A percentile compares a stretch with the other conserved stretches of the same genome.
Conservation (phyloP, 495 filamentous ascomycete species). For the Amniculicola lignicola region DNA sequence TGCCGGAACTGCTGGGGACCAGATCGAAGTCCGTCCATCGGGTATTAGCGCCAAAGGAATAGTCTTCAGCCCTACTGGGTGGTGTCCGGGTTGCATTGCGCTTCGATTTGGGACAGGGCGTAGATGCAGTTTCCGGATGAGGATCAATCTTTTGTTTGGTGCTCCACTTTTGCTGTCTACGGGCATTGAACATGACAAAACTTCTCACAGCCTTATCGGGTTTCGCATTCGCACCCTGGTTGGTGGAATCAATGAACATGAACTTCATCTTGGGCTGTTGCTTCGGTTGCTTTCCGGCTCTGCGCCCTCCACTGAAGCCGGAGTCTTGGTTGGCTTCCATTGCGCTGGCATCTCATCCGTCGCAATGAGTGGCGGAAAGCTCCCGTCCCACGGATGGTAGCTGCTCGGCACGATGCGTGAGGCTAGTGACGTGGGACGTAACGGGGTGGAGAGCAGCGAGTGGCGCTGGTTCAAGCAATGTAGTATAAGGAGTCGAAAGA, state of each 20-base stretch:
- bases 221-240: constrained; percentile 14
- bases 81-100: background rate
- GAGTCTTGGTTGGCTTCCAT: constrained; percentile 1
- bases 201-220: constrained; percentile 29
- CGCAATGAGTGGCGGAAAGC: no score
- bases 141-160: constrained; percentile 21
- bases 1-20: background rate
- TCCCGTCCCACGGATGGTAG: no score
- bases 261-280: constrained; percentile 17
- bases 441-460: background rate
- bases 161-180: constrained; percentile 29
- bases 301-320: constrained; percentile 7
- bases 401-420: no score
- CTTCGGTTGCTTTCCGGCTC: constrained; percentile 8
- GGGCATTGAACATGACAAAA: constrained; percentile 35
- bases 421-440: no score
- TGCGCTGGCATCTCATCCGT: no score
- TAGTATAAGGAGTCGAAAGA: constrained; percentile 7
- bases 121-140: background rate
- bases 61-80: background rate
- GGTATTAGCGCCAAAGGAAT: background rate
- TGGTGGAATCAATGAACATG: constrained; percentile 33
- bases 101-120: background rate
- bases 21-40: background rate
- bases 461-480: constrained; percentile 5